Base-by-base conservation (phyloP, 1,284 basidiomycete genomes). In the Gymnopus androsaceus region DNA sequence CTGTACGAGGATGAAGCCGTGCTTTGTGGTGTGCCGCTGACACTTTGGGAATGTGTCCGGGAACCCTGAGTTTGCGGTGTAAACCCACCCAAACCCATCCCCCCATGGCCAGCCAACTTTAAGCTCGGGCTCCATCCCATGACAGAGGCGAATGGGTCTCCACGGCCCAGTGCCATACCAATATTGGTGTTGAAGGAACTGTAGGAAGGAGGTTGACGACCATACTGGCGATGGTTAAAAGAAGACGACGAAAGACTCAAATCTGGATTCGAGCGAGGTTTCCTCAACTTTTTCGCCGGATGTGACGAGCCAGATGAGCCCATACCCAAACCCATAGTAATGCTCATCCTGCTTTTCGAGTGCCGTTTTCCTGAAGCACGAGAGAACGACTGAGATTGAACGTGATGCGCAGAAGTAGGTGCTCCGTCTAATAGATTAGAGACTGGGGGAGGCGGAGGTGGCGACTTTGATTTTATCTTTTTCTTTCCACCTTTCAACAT, bases 241-340 rank as follows among this genome's bases (percentile, higher is more conserved):
- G 33, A 21, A 31, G 33, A 28, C 36, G 19, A 19, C 17, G 53
- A 51, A 7, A 45, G 28, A n/a, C 51, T 56, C 38, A 59, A 21
- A 37, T 59, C 57, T 11, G 57, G 57, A 51, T 59, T 59, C 25
- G 57, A 59, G 14, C 57, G 49, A 15, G 57, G 57, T 44, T 59
- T 59, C n/a, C 46, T 55, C 25, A 59, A 33, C 19, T 59, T 59
- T 27, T 50, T 34, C 25, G 31, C 28, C 40, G 41, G 30, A 25
- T 19, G 8, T 33, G 47, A 30, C 17, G 47, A 36, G 17, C 34
- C 23, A 50, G 44, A 30, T 15, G 27, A 11, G n/a, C 8, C 28
- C 27, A 44, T 34, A 31, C 8, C 46, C 45, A 3, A 44, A 37
- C 19, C 30, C 55, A 30, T 41, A 31, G 48, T 51, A 23, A 54